phyloP scores from a whole-genome alignment of 345 rosid species.

The Cardamine resedifolia region DNA sequence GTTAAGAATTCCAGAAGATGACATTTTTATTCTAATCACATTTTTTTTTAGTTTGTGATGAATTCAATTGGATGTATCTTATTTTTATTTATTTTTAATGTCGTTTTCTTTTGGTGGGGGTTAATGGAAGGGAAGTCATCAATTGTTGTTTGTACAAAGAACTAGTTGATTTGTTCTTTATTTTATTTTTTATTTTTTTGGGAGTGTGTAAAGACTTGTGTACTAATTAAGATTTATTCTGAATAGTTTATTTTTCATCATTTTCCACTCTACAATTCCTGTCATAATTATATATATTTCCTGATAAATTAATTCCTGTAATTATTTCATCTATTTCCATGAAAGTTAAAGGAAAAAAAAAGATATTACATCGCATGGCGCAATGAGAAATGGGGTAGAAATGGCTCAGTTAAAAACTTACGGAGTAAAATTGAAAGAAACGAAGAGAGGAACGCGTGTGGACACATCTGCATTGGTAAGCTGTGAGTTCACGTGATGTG shows the following conservation, averaged over 20 bases:
- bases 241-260: neutral
- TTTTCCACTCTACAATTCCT: neutral
- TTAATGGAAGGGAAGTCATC: constrained; percentile 12
- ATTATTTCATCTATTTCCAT: neutral
- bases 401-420: neutral
- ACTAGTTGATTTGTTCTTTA: constrained; percentile 16
- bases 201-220: constrained; percentile 26
- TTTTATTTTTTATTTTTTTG: neutral
- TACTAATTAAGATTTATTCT: constrained; percentile 12
- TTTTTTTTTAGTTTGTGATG: constrained; percentile 26
- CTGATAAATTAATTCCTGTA: neutral
- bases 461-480: constrained; percentile 36
- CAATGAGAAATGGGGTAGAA: neutral
- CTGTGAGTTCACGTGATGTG: constrained; percentile 63
- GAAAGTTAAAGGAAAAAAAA: neutral
- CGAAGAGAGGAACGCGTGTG: constrained; percentile 9
- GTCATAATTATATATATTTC: neutral
- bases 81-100: neutral
- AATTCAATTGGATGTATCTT: constrained; percentile 21
- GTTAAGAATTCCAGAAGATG: constrained; percentile 8
- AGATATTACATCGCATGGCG: neutral
- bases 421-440: constrained; percentile 8
- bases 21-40: constrained; percentile 21
- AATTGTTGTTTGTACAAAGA: constrained; percentile 35
- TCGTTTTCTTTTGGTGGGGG: neutral